Base-by-base conservation (phyloP, 2,329 filamentous ascomycete genomes). In the Monilinia vaccinii-corymbosi region DNA sequence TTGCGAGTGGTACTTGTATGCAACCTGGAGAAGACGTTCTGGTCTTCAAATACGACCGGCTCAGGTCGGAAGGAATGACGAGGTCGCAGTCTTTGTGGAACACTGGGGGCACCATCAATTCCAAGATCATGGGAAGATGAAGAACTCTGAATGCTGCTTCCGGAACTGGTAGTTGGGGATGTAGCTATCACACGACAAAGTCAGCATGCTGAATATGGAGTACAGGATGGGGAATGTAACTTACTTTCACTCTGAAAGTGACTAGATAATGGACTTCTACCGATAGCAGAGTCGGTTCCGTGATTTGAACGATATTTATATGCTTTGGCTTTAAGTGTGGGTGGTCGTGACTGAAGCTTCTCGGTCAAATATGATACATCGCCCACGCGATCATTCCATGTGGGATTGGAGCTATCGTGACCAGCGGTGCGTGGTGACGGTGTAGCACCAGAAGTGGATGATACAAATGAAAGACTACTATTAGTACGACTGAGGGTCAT, bases 1-100 rank as follows among this genome's bases (percentile, higher is more conserved):
- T 72, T 71, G 46, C 71, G 63, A 8, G 62, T 67, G 2, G 67
- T 71, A 56, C 66, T 71, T 32, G 64, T 72, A 62, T 72, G 70
- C n/a, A 72, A 56, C 8, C 65, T 64, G 25, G 66, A 61, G 48
- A 72, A 69, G n/a, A 70, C 64, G 60, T 71, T 66, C 48, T 67
- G 58, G 45, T 69, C 66, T 18, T 55, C 57, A 49, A 67, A 69
- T 10, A 68, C 62, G 31, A 53, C 64, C 11, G 66, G 58, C 44
- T 70, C 65, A 45, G 63, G 65, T 57, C 62, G 62, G 18, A 48
- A 44, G n/a, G 62, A 62, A 34, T 18, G 50, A 18, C 56, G 61
- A 6, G 63, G 60, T 32, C n/a, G 23, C 1, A 46, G 7, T 44
- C 18, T 45, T 62, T 60, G 40, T 51, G 44, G 40, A 51, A 44